A percentile compares a stretch with the other conserved stretches of the same genome.
Conservation (phyloP, 257 asterid genomes). For the Solanum piurae region DNA sequence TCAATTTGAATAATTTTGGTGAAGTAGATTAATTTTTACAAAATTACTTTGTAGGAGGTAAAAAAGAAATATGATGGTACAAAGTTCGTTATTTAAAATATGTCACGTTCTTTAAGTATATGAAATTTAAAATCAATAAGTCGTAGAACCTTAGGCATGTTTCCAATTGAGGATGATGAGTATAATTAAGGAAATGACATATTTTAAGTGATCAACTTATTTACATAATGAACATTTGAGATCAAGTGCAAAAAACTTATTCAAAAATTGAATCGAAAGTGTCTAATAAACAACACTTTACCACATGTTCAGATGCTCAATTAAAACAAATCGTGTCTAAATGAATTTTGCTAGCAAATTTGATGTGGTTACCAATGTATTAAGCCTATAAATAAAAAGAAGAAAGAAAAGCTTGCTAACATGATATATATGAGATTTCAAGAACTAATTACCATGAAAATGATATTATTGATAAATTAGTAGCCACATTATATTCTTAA, state of each 20-base stretch:
- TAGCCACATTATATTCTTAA: neutral
- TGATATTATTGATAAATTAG: neutral
- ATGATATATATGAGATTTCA: neutral
- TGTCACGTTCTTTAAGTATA: too few relatives aligned
- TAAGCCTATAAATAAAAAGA: neutral
- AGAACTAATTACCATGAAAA: neutral
- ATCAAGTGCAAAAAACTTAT: neutral
- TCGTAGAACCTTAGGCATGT: too few relatives aligned
- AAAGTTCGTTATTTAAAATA: neutral
- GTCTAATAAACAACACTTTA: neutral
- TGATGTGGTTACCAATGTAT: accelerated
- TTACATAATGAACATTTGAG: neutral
- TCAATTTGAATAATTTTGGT: neutral
- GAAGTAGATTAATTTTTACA: neutral
- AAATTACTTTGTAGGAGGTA: neutral
- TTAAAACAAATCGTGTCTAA: neutral
- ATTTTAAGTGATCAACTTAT: neutral
- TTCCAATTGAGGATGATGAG: too few relatives aligned
- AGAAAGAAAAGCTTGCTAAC: neutral
- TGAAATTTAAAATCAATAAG: too few relatives aligned
- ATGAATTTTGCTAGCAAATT: neutral
- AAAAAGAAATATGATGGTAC: neutral
- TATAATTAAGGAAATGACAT: neutral
- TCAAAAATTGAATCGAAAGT: neutral
- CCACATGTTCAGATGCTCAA: neutral